Evolutionary conservation across 2,329 filamentous ascomycete genomes (phyloP).

Genomic region (Fusarium sp.): DNA sequence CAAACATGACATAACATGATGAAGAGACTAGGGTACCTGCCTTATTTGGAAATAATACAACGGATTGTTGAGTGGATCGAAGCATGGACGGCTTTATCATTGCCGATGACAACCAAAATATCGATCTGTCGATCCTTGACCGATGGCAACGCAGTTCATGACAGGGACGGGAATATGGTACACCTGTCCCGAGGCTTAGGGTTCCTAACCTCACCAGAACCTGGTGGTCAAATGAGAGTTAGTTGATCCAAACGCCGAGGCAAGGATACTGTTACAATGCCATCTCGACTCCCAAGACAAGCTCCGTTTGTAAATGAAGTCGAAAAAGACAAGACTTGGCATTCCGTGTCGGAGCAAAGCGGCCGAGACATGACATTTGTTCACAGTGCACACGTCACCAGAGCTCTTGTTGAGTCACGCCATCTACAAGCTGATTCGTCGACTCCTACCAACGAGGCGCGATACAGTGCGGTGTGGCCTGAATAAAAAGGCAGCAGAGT

Average conservation of each 20-base stretch:
- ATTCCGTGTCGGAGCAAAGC: neutral
- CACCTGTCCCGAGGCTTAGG: neutral
- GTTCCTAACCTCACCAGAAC: neutral
- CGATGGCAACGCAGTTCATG: neutral
- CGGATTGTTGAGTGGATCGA: neutral
- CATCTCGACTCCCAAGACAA: neutral
- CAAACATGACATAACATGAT: neutral
- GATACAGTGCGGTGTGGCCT: neutral
- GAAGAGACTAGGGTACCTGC: neutral
- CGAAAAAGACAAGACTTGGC: neutral
- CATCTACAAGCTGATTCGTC: neutral
- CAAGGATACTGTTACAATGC: neutral
- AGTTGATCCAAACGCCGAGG: neutral
- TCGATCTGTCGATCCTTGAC: conserved; percentile 5
- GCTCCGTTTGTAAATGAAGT: neutral
- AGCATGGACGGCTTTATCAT: neutral
- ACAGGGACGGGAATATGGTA: neutral
- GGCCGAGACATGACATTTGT: neutral
- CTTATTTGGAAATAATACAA: neutral
- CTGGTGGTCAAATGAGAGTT: neutral
- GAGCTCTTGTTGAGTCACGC: neutral
- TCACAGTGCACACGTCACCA: neutral
- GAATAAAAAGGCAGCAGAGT: neutral
- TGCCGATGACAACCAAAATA: conserved; percentile 17
- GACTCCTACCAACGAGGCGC: neutral